Percentiles rank a stretch among this genome's conserved stretches.
Evolutionary conservation across 1,284 basidiomycete species (phyloP).

Genomic region (Melampsora allii-populina): DNA sequence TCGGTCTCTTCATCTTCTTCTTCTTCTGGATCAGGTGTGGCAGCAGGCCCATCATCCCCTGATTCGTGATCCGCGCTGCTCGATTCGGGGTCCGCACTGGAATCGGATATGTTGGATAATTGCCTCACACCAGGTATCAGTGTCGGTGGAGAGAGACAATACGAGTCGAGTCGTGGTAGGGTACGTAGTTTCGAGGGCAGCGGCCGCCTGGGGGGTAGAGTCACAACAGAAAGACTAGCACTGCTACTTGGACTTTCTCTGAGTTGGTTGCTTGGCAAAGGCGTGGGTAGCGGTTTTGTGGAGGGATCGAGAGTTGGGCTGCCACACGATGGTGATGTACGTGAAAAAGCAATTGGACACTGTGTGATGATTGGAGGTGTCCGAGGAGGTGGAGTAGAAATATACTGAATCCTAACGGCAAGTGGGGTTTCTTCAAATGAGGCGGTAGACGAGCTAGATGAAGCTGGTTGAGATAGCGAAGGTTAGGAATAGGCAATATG

Average conservation of each 20-base stretch:
- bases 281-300: background rate
- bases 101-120: constrained; percentile 1
- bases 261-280: background rate
- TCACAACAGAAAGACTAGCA: too few relatives aligned
- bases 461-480: too few relatives aligned
- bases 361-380: too few relatives aligned
- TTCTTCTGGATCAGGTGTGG: background rate
- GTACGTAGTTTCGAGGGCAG: background rate
- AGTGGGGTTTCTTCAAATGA: too few relatives aligned
- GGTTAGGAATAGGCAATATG: too few relatives aligned
- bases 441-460: too few relatives aligned
- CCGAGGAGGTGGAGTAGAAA: too few relatives aligned
- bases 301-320: background rate
- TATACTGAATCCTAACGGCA: too few relatives aligned
- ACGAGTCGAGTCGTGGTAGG: background rate
- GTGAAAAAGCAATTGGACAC: too few relatives aligned
- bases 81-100: background rate
- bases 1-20: background rate
- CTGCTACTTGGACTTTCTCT: too few relatives aligned
- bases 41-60: background rate
- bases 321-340: too few relatives aligned
- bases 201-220: background rate
- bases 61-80: background rate
- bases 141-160: background rate
- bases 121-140: background rate